Conservation (phyloP, 1,284 basidiomycete genomes). For the Cryptococcus amylolentus region DNA sequence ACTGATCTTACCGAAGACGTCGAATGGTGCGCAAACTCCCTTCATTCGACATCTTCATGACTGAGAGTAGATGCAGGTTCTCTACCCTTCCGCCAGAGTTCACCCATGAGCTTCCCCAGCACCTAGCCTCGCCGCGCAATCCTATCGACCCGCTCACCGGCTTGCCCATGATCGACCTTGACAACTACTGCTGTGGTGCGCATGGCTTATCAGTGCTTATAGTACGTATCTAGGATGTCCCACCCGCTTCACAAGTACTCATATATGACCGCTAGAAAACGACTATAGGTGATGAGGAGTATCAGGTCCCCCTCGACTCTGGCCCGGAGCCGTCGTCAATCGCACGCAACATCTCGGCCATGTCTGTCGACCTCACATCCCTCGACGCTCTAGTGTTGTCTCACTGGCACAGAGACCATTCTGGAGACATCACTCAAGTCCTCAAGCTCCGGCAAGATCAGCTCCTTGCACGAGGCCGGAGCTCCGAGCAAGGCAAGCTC, state of each 20-base stretch:
- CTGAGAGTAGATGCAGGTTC: slow-evolving; percentile 1
- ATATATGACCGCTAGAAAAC: slow-evolving; percentile 24
- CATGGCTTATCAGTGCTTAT: slow-evolving; percentile 76
- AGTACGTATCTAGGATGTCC: slow-evolving; percentile 52
- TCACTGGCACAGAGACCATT: slow-evolving; percentile 82
- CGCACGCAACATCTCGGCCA: slow-evolving; percentile 62
- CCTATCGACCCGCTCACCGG: slow-evolving; percentile 58
- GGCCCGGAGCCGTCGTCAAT: slow-evolving; percentile 71
- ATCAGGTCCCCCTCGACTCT: slow-evolving; percentile 69
- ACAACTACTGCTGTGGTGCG: slow-evolving; percentile 75
- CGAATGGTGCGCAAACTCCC: slow-evolving; percentile 15
- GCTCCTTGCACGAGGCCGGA: background rate
- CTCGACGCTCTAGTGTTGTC: slow-evolving; percentile 67
- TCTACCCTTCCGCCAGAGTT: slow-evolving; percentile 62
- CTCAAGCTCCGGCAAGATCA: slow-evolving; percentile 51
- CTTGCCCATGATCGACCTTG: slow-evolving; percentile 65
- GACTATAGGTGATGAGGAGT: slow-evolving; percentile 51
- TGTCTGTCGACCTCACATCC: slow-evolving; percentile 57
- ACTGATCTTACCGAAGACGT: slow-evolving; percentile 9
- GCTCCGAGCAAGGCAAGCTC: slow-evolving; percentile 42
- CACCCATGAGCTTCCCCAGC: slow-evolving; percentile 64
- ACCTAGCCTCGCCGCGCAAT: slow-evolving; percentile 55
- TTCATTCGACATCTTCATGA: background rate
- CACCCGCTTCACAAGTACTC: background rate
- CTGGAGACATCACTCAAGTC: slow-evolving; percentile 59